Evolutionary conservation across 2,329 filamentous ascomycete genomes (phyloP).

Genomic region (Myriosclerotinia scirpicola): DNA sequence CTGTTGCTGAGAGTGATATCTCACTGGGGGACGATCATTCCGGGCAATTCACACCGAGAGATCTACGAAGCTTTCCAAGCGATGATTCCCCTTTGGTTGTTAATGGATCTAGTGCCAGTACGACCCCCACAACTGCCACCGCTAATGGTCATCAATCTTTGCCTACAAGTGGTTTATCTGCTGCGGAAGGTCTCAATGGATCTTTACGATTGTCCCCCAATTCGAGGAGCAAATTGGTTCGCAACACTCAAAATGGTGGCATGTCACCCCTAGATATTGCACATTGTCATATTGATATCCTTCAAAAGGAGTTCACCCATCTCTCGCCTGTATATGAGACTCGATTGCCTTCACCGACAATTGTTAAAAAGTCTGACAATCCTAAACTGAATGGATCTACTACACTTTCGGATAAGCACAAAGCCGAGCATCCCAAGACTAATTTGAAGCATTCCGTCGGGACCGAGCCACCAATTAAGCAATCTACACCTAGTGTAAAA

Average conservation of each 20-base stretch:
- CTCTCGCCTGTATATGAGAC: conserved; percentile 75
- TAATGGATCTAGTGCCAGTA: conserved; percentile 32
- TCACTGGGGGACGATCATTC: conserved; percentile 32
- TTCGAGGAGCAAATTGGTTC: conserved; percentile 32
- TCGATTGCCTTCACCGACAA: conserved; percentile 67
- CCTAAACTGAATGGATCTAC: conserved; percentile 26
- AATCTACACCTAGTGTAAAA: conserved; percentile 36
- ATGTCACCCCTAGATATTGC: conserved; percentile 40
- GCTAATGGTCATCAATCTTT: conserved; percentile 21
- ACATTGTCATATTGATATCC: conserved; percentile 30
- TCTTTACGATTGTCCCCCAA: conserved; percentile 36
- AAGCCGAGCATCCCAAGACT: conserved; percentile 24
- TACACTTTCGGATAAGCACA: conserved; percentile 28
- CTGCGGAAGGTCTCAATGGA: conserved; percentile 30
- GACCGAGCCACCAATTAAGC: conserved; percentile 42
- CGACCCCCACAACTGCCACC: conserved; percentile 24
- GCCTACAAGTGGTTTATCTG: conserved; percentile 27
- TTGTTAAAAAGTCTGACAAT: conserved; percentile 54
- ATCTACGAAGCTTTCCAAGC: conserved; percentile 27
- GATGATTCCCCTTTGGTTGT: conserved; percentile 33
- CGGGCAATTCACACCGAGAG: conserved; percentile 36
- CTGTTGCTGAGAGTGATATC: conserved; percentile 32
- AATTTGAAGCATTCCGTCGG: conserved; percentile 38
- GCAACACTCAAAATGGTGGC: conserved; percentile 36
- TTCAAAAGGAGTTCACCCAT: conserved; percentile 42